phyloP scores from a whole-genome alignment of 768 basidiomycete species.

The Sporobolomyces roseus region DNA sequence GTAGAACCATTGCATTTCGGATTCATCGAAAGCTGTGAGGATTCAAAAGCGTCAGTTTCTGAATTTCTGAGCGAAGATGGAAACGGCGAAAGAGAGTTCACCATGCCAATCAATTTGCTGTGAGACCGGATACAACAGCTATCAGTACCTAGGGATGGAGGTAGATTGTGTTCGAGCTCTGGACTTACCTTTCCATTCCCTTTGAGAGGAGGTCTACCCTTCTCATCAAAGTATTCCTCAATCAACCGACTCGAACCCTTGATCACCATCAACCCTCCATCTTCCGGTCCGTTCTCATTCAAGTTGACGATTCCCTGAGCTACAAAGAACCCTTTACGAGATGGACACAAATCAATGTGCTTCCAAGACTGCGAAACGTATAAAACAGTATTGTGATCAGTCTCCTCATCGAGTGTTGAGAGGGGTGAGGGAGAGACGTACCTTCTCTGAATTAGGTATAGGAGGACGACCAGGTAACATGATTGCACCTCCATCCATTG shows the following conservation, averaged over 20 bases:
- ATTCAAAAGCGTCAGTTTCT: no score
- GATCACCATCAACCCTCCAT: conserved; percentile 51
- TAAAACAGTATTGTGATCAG: not conserved
- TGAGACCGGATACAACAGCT: no score
- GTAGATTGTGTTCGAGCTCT: not conserved
- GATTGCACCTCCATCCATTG: conserved; percentile 41
- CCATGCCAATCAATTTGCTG: conserved; percentile 21
- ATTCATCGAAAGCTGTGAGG: conserved; percentile 30
- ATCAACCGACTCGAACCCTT: conserved; percentile 47
- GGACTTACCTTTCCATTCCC: conserved; percentile 22
- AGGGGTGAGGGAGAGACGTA: not conserved
- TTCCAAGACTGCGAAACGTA: conserved; percentile 16
- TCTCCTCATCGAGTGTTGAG: no score
- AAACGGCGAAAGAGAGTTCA: no score
- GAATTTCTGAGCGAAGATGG: no score
- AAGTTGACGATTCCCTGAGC: conserved; percentile 43
- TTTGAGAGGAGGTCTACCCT: conserved; percentile 42
- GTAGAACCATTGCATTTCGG: conserved; percentile 49
- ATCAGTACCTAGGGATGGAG: no score
- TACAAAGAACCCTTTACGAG: conserved; percentile 22
- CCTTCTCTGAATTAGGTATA: not conserved
- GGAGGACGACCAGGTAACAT: conserved; percentile 40
- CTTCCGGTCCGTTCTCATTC: conserved; percentile 48
- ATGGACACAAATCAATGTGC: conserved; percentile 30
- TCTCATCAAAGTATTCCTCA: conserved; percentile 48